Evolutionary conservation across 2,329 filamentous ascomycete species (phyloP), one percentile per base, ranked within the genome.

Genomic region (Paecilomyces sp.): DNA sequence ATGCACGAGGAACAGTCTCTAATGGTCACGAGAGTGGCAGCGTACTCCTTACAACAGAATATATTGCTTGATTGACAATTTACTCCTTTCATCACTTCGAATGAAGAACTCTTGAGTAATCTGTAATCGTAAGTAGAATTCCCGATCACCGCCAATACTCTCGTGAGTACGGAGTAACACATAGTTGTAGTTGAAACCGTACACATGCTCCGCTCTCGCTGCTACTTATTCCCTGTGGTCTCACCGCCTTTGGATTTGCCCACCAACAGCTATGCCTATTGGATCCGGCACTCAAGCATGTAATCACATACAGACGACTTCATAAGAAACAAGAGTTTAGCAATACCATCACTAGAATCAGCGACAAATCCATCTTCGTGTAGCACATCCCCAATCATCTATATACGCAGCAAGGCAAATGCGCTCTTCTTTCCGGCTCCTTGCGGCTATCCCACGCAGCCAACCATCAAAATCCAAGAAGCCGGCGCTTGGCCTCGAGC

Each of bases 401-500:
- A 30, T n/a, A 53, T 30, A 53, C 22, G n/a, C 3, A 53, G 3
- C 22, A 25, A 30, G 2, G 8, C 24, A 13, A 25, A 76, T 76
- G 74, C 72, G 68, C 18, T 53, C 61, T 15, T 70, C 73, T 24
- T 28, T 63, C 6, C 62, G 57, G 33, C 61, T 72, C 4, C 64
- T 74, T 31, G 70, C 72, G 13, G 65, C 69, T 13, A 58, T 74
- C 31, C 64, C 70, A n/a, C 67, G 68, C 58, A 61, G 62, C 47
- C 63, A 65, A 58, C 62, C 70, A 5, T 73, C 74, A 24, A 74
- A 66, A 60, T 65, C 74, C 56, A 71, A 64, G 58, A 75, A 74
- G 62, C 73, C 74, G 11, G 61, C 73, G 12, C 57, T 76, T 58
- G 70, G 73, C 58, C 63, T 77, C 50, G 74, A 77, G 56, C 74